Evolutionary conservation across 2,329 filamentous ascomycete species (phyloP).

Genomic region (Claviceps maximensis): DNA sequence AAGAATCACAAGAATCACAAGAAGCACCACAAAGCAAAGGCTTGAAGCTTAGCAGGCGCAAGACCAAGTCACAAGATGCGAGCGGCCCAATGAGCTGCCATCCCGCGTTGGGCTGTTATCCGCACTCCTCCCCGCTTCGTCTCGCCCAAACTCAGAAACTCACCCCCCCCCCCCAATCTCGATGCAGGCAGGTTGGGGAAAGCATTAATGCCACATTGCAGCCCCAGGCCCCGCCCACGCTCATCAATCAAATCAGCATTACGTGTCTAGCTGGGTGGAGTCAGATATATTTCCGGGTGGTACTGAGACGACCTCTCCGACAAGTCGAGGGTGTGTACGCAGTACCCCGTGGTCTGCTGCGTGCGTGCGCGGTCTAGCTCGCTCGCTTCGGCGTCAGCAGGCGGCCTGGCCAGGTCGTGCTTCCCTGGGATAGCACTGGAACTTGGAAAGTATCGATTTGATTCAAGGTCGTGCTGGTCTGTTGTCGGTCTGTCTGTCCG

Average conservation of each 20-base stretch:
- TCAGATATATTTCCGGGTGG: neutral
- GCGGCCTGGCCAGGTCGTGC: neutral
- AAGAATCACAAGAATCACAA: no score
- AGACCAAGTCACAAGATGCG: slow-evolving; percentile 4
- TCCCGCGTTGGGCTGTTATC: neutral
- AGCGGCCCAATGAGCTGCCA: neutral
- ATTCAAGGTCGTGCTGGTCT: no score
- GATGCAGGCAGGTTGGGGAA: neutral
- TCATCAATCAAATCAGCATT: neutral
- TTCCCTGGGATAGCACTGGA: neutral
- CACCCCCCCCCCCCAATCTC: neutral
- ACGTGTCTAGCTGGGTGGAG: neutral
- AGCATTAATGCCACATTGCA: neutral
- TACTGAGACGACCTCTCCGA: neutral
- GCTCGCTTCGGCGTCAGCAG: neutral
- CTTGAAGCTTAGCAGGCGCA: slow-evolving; percentile 5
- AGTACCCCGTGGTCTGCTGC: neutral
- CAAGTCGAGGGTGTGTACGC: neutral
- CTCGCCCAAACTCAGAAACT: neutral
- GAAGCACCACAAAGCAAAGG: no score
- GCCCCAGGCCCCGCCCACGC: neutral
- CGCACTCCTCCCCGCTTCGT: neutral
- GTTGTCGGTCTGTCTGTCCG: no score
- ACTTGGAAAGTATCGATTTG: no score
- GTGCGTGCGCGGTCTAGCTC: no score